phyloP scores from a whole-genome alignment of 2,329 filamentous ascomycete genomes.

The Leptosphaerulina australis region DNA sequence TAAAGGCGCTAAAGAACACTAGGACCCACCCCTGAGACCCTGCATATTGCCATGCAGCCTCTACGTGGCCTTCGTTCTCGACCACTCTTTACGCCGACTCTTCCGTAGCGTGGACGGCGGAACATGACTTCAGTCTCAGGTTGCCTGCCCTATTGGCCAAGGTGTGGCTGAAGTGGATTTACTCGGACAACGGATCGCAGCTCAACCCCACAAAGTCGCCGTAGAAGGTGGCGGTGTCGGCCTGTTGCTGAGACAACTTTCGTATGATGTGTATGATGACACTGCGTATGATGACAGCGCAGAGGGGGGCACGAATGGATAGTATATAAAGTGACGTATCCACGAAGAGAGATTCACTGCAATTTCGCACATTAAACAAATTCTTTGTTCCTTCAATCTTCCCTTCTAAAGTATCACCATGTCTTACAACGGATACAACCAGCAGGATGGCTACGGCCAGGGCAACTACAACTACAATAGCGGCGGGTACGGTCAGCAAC shows the following conservation, averaged over 20 bases:
- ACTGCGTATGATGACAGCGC: slow-evolving; percentile 10
- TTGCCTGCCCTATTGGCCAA: slow-evolving; percentile 10
- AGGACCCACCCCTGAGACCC: slow-evolving; percentile 13
- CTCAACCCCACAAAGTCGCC: slow-evolving; percentile 15
- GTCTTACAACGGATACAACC: slow-evolving; percentile 14
- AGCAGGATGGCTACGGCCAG: slow-evolving; percentile 7
- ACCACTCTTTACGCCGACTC: slow-evolving; percentile 12
- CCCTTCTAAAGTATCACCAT: background rate
- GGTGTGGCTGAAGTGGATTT: slow-evolving; percentile 19
- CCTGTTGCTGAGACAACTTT: slow-evolving; percentile 19
- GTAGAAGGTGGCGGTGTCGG: slow-evolving; percentile 20
- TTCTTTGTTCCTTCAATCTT: background rate
- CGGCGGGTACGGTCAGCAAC: slow-evolving; percentile 20
- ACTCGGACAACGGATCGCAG: slow-evolving; percentile 8
- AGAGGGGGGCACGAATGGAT: slow-evolving; percentile 2
- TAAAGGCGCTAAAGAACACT: slow-evolving; percentile 14
- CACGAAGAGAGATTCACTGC: background rate
- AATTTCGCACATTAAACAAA: background rate
- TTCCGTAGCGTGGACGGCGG: slow-evolving; percentile 15
- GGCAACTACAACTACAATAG: slow-evolving; percentile 18
- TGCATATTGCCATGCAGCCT: slow-evolving; percentile 12
- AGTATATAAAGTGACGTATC: slow-evolving; percentile 10
- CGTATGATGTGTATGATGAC: slow-evolving; percentile 10
- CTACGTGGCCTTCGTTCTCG: slow-evolving; percentile 19
- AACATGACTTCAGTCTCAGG: slow-evolving; percentile 12